Base-by-base conservation (phyloP, 345 rosid species). In the Mercurialis annua region DNA sequence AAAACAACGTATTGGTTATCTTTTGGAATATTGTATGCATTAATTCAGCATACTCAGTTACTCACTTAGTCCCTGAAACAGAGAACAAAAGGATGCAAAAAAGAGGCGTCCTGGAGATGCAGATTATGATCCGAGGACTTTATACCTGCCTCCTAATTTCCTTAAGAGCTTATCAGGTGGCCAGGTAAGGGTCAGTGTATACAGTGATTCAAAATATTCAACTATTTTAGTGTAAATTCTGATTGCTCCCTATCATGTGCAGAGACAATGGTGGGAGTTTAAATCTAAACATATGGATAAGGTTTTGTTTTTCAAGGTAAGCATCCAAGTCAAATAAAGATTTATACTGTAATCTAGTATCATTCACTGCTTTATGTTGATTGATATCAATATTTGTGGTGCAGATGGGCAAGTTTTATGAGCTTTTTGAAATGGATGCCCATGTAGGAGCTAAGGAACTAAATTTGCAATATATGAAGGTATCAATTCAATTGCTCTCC, bases 251-350 rank as follows among this genome's bases (percentile, higher is more conserved):
- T 68, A 31, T 27, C 23, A n/a, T 68, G 38, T 73, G 51, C 90
- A 94, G 98, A 89, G 87, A 77, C 98, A 94, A 86, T 94, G 99
- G 99, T 94, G 99, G 99, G 99, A 94, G 72, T 91, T 91, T 68
- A 94, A 94, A 82, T 86, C 99, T 57, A 87, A 89, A 72, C 92
- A 94, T 76, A 94, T 94, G 99, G 99, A 94, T 84, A 94, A 94
- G 80, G 96, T 94, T 76, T 69, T 89, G 46, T 94, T 94, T 79
- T 94, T 94, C 78, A 94, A 94, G 99, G 99, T 91, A 79, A 58
- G 51, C 62, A 31, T 53, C 21, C 24, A 16, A 64, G 54, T 65
- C 38, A 53, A 64, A 23, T 27, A 10, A 23, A 65, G 29, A 15
- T 57, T 15, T 20, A 42, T 17, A 48, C 36, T 30, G 23, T 69